A percentile compares a stretch with the other conserved stretches of the same genome.
Conservation (phyloP, 2,329 filamentous ascomycete genomes). For the Talaromyces sp. region DNA sequence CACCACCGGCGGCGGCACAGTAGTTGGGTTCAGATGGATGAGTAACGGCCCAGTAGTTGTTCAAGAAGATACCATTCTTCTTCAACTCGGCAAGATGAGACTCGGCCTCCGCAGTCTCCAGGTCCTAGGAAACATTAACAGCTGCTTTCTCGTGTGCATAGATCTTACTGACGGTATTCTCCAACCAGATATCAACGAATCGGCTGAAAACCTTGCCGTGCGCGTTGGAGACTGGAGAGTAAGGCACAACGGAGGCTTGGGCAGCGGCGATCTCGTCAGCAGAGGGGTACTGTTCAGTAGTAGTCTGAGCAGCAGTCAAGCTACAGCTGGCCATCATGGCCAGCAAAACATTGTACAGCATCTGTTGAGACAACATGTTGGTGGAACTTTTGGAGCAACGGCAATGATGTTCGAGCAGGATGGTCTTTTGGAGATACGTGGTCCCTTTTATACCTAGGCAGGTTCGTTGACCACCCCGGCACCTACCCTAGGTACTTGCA, state of each 20-base stretch:
- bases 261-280: slow-evolving; percentile 28
- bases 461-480: not conserved
- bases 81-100: slow-evolving; percentile 30
- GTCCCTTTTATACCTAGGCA: not conserved
- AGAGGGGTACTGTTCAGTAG: slow-evolving; percentile 24
- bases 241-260: slow-evolving; percentile 56
- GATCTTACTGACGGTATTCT: slow-evolving; percentile 57
- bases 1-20: slow-evolving; percentile 61
- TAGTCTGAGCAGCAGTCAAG: slow-evolving; percentile 24
- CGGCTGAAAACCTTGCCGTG: slow-evolving; percentile 69
- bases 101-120: slow-evolving; percentile 58
- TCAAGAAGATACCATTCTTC: slow-evolving; percentile 54
- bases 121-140: slow-evolving; percentile 40
- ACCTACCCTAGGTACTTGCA: not conserved
- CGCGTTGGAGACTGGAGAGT: slow-evolving; percentile 59
- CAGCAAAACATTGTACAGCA: slow-evolving; percentile 19
- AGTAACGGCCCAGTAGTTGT: slow-evolving; percentile 58
- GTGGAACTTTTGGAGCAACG: not conserved
- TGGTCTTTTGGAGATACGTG: not conserved
- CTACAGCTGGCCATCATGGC: slow-evolving; percentile 22
- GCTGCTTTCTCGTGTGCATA: no score
- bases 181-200: slow-evolving; percentile 68
- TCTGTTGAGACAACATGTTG: slow-evolving; percentile 20
- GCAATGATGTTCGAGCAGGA: not conserved
- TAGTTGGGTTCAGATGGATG: slow-evolving; percentile 77